phyloP scores from a whole-genome alignment of 2,329 filamentous ascomycete species.

The Lachnellula suecica region DNA sequence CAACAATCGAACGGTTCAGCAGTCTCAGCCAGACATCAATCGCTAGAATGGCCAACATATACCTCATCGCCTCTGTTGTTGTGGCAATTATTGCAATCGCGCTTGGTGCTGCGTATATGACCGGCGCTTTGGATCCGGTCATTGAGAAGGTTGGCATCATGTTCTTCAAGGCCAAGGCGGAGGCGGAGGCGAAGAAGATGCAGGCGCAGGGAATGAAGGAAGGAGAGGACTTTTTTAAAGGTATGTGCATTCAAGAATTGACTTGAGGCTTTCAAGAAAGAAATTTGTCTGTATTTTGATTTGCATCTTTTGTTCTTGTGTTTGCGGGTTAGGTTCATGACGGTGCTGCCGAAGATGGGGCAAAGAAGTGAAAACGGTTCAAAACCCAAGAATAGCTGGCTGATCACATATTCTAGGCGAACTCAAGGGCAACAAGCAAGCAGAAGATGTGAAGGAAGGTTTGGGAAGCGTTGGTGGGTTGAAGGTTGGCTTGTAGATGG shows the following conservation, averaged over 20 bases:
- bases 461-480: conserved; percentile 23
- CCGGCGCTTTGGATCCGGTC: conserved; percentile 38
- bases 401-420: conserved; percentile 27
- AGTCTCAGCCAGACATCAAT: too few relatives aligned
- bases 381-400: background rate
- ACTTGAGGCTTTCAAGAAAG: too few relatives aligned
- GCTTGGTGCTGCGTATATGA: conserved; percentile 36
- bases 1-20: too few relatives aligned
- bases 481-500: conserved; percentile 17
- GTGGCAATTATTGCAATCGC: conserved; percentile 32
- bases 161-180: conserved; percentile 41
- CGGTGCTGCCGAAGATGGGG: too few relatives aligned
- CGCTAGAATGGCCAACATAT: conserved; percentile 18
- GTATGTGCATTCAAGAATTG: background rate
- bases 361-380: too few relatives aligned
- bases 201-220: conserved; percentile 39
- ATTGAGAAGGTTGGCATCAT: conserved; percentile 38
- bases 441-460: conserved; percentile 29
- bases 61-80: conserved; percentile 31
- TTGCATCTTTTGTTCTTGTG: too few relatives aligned
- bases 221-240: conserved; percentile 34
- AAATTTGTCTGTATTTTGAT: too few relatives aligned
- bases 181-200: conserved; percentile 40
- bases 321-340: too few relatives aligned
- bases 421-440: conserved; percentile 38